These are phyloP conservation scores for Bisporella sp. DNA, from an alignment of 2,329 filamentous ascomycete genomes.

Conservation along the genomic window DNA sequence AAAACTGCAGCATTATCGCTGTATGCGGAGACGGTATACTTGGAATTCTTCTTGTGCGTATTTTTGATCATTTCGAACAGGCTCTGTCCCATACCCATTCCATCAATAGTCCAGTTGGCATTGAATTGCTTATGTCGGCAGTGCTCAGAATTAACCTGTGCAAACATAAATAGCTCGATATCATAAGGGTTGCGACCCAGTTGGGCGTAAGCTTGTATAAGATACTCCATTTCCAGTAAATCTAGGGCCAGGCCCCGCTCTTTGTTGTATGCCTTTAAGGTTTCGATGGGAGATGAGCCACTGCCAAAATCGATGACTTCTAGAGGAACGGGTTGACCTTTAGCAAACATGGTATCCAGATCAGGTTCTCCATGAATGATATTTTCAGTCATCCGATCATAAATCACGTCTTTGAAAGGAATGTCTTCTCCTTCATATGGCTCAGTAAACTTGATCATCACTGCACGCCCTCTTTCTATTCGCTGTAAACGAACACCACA, in stretches of 20 bases:
- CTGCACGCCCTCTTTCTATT: conserved; percentile 78
- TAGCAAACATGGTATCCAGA: conserved; percentile 71
- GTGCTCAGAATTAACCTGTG: conserved; percentile 97
- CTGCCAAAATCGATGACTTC: conserved; percentile 66
- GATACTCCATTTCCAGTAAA: conserved; percentile 82
- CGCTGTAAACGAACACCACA: conserved; percentile 71
- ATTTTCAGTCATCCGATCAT: conserved; percentile 94
- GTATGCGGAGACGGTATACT: conserved; percentile 89
- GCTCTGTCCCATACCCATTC: conserved; percentile 67
- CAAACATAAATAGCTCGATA: conserved; percentile 98
- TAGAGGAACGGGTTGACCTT: conserved; percentile 54
- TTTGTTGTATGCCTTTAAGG: conserved; percentile 77
- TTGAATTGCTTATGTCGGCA: conserved; percentile 84
- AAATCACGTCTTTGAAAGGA: conserved; percentile 61
- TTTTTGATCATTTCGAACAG: conserved; percentile 96
- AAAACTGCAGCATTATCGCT: conserved; percentile 97
- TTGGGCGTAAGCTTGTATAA: conserved; percentile 73
- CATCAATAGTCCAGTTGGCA: conserved; percentile 91
- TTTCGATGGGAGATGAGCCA: conserved; percentile 57
- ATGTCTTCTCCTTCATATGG: conserved; percentile 41
- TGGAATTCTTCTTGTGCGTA: conserved; percentile 76
- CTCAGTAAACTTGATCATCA: conserved; percentile 59
- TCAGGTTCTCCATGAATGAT: conserved; percentile 62
- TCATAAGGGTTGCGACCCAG: conserved; percentile 60
- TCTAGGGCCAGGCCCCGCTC: conserved; percentile 81